Percentiles rank a stretch among this genome's conserved stretches.
Conservation (phyloP, 768 basidiomycete genomes). For the Plicaturopsis crispa region DNA sequence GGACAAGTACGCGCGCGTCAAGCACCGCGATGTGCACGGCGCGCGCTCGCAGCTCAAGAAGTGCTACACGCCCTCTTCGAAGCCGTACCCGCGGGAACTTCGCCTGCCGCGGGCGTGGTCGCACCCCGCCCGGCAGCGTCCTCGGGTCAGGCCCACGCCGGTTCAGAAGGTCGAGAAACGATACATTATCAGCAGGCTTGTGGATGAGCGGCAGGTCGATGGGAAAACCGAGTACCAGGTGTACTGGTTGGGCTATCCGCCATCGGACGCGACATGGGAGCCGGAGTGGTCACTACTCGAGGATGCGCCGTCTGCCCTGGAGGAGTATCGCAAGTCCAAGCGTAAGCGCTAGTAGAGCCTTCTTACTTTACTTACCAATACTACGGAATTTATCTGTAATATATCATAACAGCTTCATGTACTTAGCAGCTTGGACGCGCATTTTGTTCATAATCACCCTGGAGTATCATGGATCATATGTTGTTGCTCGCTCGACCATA, state of each 20-base stretch:
- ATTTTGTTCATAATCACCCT: no score
- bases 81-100: slow-evolving; percentile 17
- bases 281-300: slow-evolving; percentile 33
- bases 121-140: slow-evolving; percentile 30
- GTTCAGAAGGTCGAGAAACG: slow-evolving; percentile 33
- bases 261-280: slow-evolving; percentile 53
- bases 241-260: slow-evolving; percentile 48
- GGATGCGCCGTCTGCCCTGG: slow-evolving; percentile 40
- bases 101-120: slow-evolving; percentile 51
- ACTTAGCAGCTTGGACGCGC: no score
- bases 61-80: slow-evolving; percentile 24
- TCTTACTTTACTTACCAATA: no score
- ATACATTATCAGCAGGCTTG: slow-evolving; percentile 31
- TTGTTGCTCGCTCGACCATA: no score
- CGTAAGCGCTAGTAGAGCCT: no score
- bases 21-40: slow-evolving; percentile 31
- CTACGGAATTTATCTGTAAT: no score
- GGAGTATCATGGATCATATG: no score
- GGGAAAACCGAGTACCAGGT: slow-evolving; percentile 38
- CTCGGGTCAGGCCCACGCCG: slow-evolving; percentile 32
- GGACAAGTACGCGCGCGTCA: slow-evolving; percentile 68
- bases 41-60: slow-evolving; percentile 29
- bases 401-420: no score
- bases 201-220: slow-evolving; percentile 26
- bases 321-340: slow-evolving; percentile 39